phyloP scores from a whole-genome alignment of 257 asterid genomes.

The Pogostemon cablin region DNA sequence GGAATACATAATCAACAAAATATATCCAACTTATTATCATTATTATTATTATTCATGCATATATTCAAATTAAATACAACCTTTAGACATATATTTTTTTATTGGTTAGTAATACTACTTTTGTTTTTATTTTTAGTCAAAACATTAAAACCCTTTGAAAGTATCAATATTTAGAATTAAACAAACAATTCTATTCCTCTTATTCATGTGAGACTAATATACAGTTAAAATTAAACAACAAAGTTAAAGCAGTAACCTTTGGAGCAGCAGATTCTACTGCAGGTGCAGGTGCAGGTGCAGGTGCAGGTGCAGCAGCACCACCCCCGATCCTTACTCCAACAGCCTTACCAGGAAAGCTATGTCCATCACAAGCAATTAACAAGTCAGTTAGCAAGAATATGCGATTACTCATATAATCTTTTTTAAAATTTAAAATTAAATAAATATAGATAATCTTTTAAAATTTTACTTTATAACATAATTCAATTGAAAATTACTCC shows the following conservation, averaged over 20 bases:
- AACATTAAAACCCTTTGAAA: constrained; percentile 5
- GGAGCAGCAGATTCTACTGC: constrained; percentile 49
- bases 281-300: too few species aligned
- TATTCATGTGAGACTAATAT: not conserved
- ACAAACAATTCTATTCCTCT: not conserved
- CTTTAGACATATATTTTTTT: too few species aligned
- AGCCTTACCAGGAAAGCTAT: constrained; percentile 87
- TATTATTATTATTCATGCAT: too few species aligned
- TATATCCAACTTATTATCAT: too few species aligned
- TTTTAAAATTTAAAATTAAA: too few species aligned
- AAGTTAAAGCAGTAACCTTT: constrained; percentile 41
- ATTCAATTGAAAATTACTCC: too few species aligned
- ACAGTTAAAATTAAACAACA: not conserved
- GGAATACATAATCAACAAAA: too few species aligned
- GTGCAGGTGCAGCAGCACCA: constrained; percentile 50
- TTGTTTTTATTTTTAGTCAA: not conserved
- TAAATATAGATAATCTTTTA: not conserved
- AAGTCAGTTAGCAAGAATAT: not conserved
- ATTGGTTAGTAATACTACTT: too few species aligned
- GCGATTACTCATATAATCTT: not conserved
- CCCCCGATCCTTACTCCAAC: constrained; percentile 78
- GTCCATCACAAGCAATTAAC: constrained; percentile 14
- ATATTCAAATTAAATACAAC: too few species aligned
- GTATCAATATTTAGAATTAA: not conserved
- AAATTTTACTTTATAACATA: too few species aligned